Evolutionary conservation across 23 red algal genomes (phyloP).

Genomic region (Gracilaria domingensis): DNA sequence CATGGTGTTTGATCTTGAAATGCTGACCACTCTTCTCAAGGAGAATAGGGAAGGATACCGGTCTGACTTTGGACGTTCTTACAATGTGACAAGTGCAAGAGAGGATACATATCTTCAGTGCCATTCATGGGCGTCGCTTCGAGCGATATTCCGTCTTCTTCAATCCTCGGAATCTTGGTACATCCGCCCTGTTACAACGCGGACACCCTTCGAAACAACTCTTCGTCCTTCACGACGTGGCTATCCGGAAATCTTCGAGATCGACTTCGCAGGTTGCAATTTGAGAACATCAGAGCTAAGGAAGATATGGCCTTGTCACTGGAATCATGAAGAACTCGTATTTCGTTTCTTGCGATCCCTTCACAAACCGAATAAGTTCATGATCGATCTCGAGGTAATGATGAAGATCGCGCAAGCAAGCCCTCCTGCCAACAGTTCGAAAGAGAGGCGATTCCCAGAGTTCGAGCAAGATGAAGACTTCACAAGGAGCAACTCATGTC

Average conservation of each 20-base stretch:
- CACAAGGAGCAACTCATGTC: neutral
- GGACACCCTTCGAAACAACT: neutral
- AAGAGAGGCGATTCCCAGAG: neutral
- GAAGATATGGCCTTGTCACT: neutral
- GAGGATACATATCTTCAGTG: neutral
- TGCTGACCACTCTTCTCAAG: neutral
- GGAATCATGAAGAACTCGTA: neutral
- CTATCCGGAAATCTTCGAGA: neutral
- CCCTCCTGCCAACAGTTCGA: neutral
- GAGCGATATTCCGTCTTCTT: too few species aligned
- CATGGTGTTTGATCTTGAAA: slow-evolving; percentile 28
- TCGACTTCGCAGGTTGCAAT: neutral
- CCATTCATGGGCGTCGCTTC: neutral
- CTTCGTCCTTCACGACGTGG: neutral
- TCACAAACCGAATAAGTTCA: neutral
- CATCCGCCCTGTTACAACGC: neutral
- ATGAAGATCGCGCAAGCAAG: neutral
- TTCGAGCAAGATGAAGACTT: neutral
- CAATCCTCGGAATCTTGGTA: neutral
- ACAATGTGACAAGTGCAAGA: neutral
- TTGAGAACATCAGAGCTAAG: neutral
- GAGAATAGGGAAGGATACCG: neutral
- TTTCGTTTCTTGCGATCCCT: neutral
- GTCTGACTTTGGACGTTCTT: neutral
- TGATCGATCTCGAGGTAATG: neutral